Conservation (phyloP, 768 basidiomycete species). For the Agrocybe chaxingu region DNA sequence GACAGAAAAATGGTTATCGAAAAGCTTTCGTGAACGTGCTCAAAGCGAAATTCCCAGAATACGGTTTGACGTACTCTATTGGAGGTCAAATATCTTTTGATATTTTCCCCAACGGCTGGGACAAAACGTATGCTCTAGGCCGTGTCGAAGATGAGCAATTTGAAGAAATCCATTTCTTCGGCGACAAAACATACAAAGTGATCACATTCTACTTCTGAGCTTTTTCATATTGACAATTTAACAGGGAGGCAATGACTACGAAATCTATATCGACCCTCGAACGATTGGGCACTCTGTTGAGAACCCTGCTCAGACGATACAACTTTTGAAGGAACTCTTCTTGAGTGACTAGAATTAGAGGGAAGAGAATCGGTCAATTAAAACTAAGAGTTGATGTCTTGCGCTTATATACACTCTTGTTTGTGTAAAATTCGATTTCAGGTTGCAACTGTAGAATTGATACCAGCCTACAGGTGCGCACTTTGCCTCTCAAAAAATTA, state of each 20-base stretch:
- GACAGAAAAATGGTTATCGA: slow-evolving; percentile 68
- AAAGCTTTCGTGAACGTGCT: slow-evolving; percentile 73
- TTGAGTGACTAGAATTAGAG: slow-evolving; percentile 23
- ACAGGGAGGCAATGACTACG: slow-evolving; percentile 95
- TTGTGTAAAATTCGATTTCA: too few species aligned
- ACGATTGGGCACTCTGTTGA: slow-evolving; percentile 86
- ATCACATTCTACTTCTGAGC: slow-evolving; percentile 1
- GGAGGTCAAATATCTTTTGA: slow-evolving; percentile 98
- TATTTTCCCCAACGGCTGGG: slow-evolving; percentile 89
- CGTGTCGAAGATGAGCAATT: slow-evolving; percentile 85
- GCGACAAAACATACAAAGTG: slow-evolving; percentile 85
- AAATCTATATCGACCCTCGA: slow-evolving; percentile 78
- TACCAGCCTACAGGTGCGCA: too few species aligned
- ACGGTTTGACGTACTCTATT: slow-evolving; percentile 85
- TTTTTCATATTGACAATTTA: background rate
- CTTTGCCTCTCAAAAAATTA: too few species aligned
- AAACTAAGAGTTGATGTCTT: background rate
- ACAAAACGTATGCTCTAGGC: slow-evolving; percentile 88
- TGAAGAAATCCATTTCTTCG: slow-evolving; percentile 97
- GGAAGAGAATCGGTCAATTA: background rate
- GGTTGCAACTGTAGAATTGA: too few species aligned
- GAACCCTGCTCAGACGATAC: slow-evolving; percentile 73
- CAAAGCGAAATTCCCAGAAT: slow-evolving; percentile 78
- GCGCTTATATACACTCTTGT: background rate
- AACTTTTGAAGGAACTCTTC: slow-evolving; percentile 68